A percentile compares a stretch with the other conserved stretches of the same genome.
phyloP scores from a whole-genome alignment of 176 grass and related monocot species.

The Musa troglodytarum region DNA sequence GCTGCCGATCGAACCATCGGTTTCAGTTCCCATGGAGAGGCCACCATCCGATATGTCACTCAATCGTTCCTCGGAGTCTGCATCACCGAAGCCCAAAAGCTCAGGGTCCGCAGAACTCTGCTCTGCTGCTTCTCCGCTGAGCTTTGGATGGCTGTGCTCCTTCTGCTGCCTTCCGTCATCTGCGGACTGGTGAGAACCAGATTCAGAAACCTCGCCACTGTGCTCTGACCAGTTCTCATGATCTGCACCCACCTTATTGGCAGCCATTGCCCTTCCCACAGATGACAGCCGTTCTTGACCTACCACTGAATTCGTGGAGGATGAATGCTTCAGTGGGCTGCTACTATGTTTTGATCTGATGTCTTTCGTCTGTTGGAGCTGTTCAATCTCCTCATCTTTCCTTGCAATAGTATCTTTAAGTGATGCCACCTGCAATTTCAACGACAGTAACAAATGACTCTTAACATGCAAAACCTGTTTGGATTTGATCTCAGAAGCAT shows the following conservation, averaged over 20 bases:
- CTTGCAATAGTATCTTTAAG: constrained; percentile 18
- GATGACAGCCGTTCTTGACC: constrained; percentile 11
- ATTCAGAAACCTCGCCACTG: constrained; percentile 61
- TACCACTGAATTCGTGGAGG: constrained; percentile 36
- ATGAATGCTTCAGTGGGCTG: constrained; percentile 58
- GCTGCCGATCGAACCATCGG: constrained; percentile 54
- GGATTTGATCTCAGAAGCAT: no score
- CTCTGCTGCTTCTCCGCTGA: constrained; percentile 6
- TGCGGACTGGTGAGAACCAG: constrained; percentile 51
- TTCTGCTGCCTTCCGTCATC: constrained; percentile 35
- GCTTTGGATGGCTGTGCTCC: constrained; percentile 27
- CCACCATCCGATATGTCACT: constrained; percentile 82
- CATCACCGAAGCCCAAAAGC: constrained; percentile 46
- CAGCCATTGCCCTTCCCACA: constrained; percentile 28
- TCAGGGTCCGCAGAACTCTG: constrained; percentile 37
- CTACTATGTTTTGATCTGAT: constrained; percentile 11
- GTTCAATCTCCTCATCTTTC: constrained; percentile 17
- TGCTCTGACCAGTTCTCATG: constrained; percentile 48
- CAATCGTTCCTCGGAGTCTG: constrained; percentile 56
- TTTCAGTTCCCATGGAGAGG: constrained; percentile 75
- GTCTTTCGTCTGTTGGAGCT: constrained; percentile 23
- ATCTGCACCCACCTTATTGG: constrained; percentile 33
- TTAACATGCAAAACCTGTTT: no score
- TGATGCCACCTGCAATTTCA: constrained; percentile 8
- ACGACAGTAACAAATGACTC: background rate